Evolutionary conservation across 306 rosid species (phyloP), one percentile per base, ranked within the genome.

Genomic region (Gastrolobium bilobum): DNA sequence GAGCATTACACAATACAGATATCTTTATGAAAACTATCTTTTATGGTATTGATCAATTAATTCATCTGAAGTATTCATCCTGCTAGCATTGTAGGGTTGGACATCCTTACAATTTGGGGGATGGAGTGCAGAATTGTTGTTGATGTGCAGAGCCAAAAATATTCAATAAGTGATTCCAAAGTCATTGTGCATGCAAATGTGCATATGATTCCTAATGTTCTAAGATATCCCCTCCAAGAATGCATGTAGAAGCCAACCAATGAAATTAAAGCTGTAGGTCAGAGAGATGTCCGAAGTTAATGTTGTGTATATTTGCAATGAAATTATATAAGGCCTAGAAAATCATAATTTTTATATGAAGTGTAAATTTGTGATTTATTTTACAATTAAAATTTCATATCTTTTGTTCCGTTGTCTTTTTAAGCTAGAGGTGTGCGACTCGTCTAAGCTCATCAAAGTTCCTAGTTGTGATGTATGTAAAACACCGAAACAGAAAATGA

Each of bases 201-300:
- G 63, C 70, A 14, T 52, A 15, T 66, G 75, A 54, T 67, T 77
- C 68, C 48, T 39, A 54, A 14, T 20, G 42, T 35, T 66, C 57
- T 37, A 40, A 35, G 13, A 42, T 63, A 51, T 20, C 39, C 38
- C 29, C 20, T 46, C 50, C 53, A 63, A 7, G 59, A 33, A 42
- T 66, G 44, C 33, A 31, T 9, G 40, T 40, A 34, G 37, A n/a
- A 42, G 42, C 11, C 31, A 42, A 53, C 8, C 67, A 43, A 6
- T n/a, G 39, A 76, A 63, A 38, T 50, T 30, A 47, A 75, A 14
- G 66, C n/a, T 31, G 59, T 30, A 11, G 38, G 0, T 35, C 60
- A 30, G 26, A 20, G n/a, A 60, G n/a, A 69, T 40, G 54, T 5
- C 73, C 66, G 29, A 6, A 30, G 6, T 76, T 38, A 37, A 64